These are phyloP conservation scores for Gonapodya prolifera DNA, from an alignment of 192 early-diverging fungal species.

Conservation along the genomic window DNA sequence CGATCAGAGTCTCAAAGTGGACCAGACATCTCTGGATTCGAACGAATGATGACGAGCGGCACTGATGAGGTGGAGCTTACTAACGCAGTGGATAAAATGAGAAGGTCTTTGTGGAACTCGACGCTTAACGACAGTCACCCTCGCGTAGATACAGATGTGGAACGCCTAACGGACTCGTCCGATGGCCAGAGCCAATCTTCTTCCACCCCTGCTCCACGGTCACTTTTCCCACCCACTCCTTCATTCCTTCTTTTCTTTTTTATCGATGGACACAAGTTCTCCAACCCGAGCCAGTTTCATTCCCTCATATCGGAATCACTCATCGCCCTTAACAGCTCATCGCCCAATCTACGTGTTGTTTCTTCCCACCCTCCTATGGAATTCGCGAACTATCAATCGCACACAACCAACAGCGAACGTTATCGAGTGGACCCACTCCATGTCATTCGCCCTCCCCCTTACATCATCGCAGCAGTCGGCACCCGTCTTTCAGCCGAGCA, in stretches of 20 bases:
- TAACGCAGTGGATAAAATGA: neutral
- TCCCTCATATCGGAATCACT: neutral
- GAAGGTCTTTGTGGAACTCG: neutral
- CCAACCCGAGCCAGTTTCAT: neutral
- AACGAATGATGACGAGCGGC: neutral
- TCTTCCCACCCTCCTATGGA: neutral
- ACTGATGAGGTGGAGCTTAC: neutral
- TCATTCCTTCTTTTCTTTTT: neutral
- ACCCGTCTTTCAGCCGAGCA: conserved; percentile 17
- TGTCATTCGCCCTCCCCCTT: neutral
- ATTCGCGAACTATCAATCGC: neutral
- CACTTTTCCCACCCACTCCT: neutral
- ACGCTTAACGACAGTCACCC: too few species aligned
- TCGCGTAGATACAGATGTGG: neutral
- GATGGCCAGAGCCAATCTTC: neutral
- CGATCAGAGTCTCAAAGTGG: neutral
- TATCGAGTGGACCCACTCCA: neutral
- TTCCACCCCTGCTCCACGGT: neutral
- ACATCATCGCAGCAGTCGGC: conserved; percentile 8
- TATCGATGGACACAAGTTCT: neutral
- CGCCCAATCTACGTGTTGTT: neutral
- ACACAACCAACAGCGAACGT: neutral
- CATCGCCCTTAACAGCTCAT: neutral
- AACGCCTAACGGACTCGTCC: neutral
- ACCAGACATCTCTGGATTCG: neutral